These are phyloP conservation scores for Fusarium sp. DNA, from an alignment of 2,329 filamentous ascomycete species.

Conservation along the genomic window DNA sequence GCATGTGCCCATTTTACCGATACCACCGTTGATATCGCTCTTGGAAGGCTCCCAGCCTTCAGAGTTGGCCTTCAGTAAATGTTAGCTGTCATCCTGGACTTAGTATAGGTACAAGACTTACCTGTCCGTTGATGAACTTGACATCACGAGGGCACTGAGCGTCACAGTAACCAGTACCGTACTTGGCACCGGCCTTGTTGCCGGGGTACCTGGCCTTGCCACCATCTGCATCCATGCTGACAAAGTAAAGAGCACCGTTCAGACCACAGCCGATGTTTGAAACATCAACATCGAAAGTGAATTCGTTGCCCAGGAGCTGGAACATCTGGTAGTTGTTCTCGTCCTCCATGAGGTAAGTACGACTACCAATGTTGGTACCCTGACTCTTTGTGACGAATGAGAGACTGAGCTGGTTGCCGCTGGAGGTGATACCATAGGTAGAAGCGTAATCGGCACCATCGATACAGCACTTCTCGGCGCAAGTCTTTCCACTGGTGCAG, in stretches of 20 bases:
- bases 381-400: conserved; percentile 66
- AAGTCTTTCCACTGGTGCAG: conserved; percentile 55
- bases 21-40: conserved; percentile 66
- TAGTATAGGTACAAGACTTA: conserved; percentile 35
- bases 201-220: conserved; percentile 61
- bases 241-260: conserved; percentile 77
- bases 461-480: conserved; percentile 62
- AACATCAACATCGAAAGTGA: conserved; percentile 79
- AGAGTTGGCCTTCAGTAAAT: conserved; percentile 57
- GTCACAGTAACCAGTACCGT: conserved; percentile 68
- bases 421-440: conserved; percentile 66
- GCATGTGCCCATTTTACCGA: conserved; percentile 65
- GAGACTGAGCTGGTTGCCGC: conserved; percentile 62
- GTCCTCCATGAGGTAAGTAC: conserved; percentile 72
- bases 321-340: conserved; percentile 73
- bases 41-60: conserved; percentile 63
- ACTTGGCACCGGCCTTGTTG: conserved; percentile 67
- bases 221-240: conserved; percentile 69
- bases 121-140: conserved; percentile 67
- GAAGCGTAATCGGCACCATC: conserved; percentile 64
- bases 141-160: conserved; percentile 65
- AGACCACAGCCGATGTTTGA: conserved; percentile 75
- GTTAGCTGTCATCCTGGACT: conserved; percentile 45
- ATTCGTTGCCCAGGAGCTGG: conserved; percentile 73
- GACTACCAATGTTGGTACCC: conserved; percentile 62